A percentile compares a stretch with the other conserved stretches of the same genome.
These are phyloP conservation scores for Athelia psychrophila DNA, from an alignment of 1,284 basidiomycete species.

Conservation along the genomic window DNA sequence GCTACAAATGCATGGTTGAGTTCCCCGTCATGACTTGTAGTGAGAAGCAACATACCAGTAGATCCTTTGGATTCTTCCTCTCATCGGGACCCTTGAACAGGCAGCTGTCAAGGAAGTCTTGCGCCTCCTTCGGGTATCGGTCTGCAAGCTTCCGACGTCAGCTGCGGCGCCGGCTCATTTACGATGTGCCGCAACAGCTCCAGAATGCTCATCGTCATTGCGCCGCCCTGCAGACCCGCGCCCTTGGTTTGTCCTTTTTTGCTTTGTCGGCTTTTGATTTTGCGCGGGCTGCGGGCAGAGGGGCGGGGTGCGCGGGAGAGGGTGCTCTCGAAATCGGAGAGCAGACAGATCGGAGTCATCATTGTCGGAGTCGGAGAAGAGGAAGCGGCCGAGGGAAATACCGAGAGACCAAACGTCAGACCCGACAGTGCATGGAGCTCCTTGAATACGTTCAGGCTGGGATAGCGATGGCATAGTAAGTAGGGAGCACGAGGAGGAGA, in stretches of 20 bases:
- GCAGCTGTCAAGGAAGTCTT: slow-evolving; percentile 81
- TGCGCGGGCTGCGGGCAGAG: slow-evolving; percentile 22
- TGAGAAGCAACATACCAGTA: slow-evolving; percentile 52
- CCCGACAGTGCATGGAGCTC: slow-evolving; percentile 95
- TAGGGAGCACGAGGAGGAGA: slow-evolving; percentile 2
- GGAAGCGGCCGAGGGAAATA: slow-evolving; percentile 92
- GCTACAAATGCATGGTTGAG: slow-evolving; percentile 17
- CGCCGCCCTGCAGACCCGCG: slow-evolving; percentile 85
- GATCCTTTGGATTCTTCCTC: slow-evolving; percentile 81
- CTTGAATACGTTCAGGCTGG: slow-evolving; percentile 95
- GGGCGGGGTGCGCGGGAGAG: slow-evolving; percentile 47
- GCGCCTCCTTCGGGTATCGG: slow-evolving; percentile 69
- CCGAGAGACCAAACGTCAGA: slow-evolving; percentile 98
- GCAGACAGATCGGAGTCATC: slow-evolving; percentile 70
- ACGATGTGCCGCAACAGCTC: slow-evolving; percentile 98
- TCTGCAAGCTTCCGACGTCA: slow-evolving; percentile 71
- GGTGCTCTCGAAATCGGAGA: slow-evolving; percentile 68
- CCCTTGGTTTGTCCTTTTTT: slow-evolving; percentile 63
- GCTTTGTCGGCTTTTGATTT: slow-evolving; percentile 27
- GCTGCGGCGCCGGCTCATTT: slow-evolving; percentile 87
- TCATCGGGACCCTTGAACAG: slow-evolving; percentile 81
- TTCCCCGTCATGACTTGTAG: neutral
- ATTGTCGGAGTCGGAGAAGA: slow-evolving; percentile 73
- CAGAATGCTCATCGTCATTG: slow-evolving; percentile 95
- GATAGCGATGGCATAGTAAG: neutral